Base-by-base conservation (phyloP, 192 early-diverging fungal species). In the Linnemannia schmuckeri region DNA sequence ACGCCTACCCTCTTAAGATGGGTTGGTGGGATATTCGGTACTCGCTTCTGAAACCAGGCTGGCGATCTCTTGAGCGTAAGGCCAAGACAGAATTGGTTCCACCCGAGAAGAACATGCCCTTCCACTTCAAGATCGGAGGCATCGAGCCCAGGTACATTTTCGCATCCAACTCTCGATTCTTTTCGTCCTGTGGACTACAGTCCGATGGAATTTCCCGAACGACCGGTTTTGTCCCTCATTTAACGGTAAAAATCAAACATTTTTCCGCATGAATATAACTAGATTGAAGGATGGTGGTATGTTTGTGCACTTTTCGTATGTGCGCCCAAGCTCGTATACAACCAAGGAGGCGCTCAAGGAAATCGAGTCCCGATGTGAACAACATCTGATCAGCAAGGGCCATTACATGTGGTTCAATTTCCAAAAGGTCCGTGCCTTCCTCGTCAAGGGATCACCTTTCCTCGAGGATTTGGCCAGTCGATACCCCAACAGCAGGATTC, bases 361-460 rank as follows among this genome's bases (percentile, higher is more conserved):
- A 35, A 91, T 93, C 13, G 82, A 83, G 27, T 72, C 77, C 37
- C 61, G 83, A n/a, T 84, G 96, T 49, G 77, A 88, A 18, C 76
- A 89, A 15, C 93, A 94, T 72, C 77, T 97, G n/a, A 82, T 91
- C 20, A 78, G 92, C 24, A 77, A 93, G 12, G 86, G 83, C 24
- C 78, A 91, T 13, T 91, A 94, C 47, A 91, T 93, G 35, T 94
- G 92, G 91, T 94, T 95, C 74, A 96, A 94, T 69, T 85, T 96
- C 35, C 88, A 90, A 76, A 90, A 89, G 22, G 88, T 93, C 8
- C 91, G 94, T 42, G 91, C 93, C 3, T 94, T 96, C 81, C 88
- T 93, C 10, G 94, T 97, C 40, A 93, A 92, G 49, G 96, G 95
- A 6, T 71, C 83, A 22, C 94, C 95, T 18, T 96, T 96, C 77